Evolutionary conservation across 2,329 filamentous ascomycete genomes (phyloP), one percentile per base, ranked within the genome.

Genomic region (Cyclaneusma minus): DNA sequence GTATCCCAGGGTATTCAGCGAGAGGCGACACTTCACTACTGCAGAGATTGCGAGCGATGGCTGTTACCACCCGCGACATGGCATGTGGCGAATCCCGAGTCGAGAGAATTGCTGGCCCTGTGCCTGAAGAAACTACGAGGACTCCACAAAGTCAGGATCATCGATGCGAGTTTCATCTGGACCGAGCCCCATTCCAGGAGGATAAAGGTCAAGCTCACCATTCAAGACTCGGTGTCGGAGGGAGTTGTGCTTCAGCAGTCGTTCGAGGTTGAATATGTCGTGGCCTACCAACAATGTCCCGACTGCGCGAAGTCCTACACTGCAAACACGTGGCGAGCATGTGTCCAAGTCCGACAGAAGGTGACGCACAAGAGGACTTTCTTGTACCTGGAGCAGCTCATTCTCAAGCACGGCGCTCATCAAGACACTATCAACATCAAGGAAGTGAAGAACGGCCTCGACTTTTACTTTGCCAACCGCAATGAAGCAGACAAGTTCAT

Each of bases 341-440:
- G 72, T 33, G 85, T 95, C 6, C 91, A 98, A 58, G 83, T 98
- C 29, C 75, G 89, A 35, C 89, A 98, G 51, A 94, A 95, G 58
- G 89, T 98, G 20, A 71, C 81, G 4, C 89, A 98, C 58, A 98
- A 95, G 69, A 66, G 89, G 42, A 81, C 75, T 1, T 82, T 82
- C 51, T 52, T 82, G 31, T 80, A 61, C 47, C 71, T 95, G 18
- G 89, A 95, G 54, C 87, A 98, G 60, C 64, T 95, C 30, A 92
- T 98, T 41, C 62, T 98, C 41, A 95, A 94, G 61, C 84, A 95
- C 50, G 69, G 70, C 29, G 89, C 87, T 4, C 85, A 93, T 51
- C 69, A 72, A 37, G 85, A 98, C 40, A 89, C 87, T 1, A 85
- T 94, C 54, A 98, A 95, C 51, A 98, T 98, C 56, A 94, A 91